Evolutionary conservation across 257 asterid genomes (phyloP), one percentile per base, ranked within the genome.

Genomic region (Salvia miltiorrhiza): DNA sequence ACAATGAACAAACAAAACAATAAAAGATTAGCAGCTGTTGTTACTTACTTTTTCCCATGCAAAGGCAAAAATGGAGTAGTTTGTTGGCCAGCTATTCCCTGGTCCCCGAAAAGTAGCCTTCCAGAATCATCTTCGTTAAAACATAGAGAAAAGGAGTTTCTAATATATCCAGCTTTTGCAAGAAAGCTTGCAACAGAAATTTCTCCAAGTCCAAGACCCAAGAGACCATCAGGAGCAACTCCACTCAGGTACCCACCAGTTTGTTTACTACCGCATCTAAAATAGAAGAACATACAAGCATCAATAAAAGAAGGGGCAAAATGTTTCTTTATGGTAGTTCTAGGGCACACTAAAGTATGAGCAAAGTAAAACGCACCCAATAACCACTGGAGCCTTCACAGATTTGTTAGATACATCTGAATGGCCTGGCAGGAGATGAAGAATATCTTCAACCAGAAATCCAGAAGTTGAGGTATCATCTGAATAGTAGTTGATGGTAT

Each of bases 221-320:
- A 73, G 73, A 90, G 90, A 71, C 97, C 97, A 76, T 90, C 96
- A 47, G 96, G 97, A n/a, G 97, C 97, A 72, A 85, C 87, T 73
- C 97, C 96, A 62, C 65, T 67, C 40, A 90, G 82, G 83, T 88
- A 90, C 23, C 84, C 87, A 70, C 97, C 96, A 73, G 88, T 86
- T 82, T 90, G 97, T 85, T 90, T 90, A 75, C 84, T 90, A 48
- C 97, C 97, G 74, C 97, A 90, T 64, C 97, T 90, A 75, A 70
- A 71, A 80, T 54, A 57, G 53, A 73, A 75, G 60, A 60, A 66
- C 41, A 47, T 44, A 26, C 17, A 52, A 19, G 56, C 54, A 73
- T 56, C 69, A 43, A 39, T 40, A 75, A 28, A 65, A 48, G 56
- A 13, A 67, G 61, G 30, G 17, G 24, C n/a, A 66, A 40, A 47